Evolutionary conservation across 345 rosid species (phyloP).

Genomic region (Eucalyptus decipiens): DNA sequence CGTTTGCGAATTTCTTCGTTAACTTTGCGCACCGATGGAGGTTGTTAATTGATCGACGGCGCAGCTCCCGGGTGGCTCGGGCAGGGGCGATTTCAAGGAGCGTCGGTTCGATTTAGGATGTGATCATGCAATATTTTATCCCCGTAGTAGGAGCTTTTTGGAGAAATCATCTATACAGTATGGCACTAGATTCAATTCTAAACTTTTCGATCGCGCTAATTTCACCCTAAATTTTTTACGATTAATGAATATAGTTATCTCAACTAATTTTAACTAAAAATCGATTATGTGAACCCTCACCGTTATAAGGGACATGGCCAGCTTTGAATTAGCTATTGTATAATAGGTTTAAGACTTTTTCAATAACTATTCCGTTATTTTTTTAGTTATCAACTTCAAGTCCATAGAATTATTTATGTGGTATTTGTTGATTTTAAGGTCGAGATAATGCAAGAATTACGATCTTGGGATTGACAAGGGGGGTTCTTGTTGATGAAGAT

Average conservation of each 20-base stretch:
- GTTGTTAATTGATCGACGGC: neutral
- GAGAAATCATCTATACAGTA: neutral
- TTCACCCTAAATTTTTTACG: rapidly evolving
- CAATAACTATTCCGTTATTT: rapidly evolving
- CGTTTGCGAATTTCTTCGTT: neutral
- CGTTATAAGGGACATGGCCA: rapidly evolving
- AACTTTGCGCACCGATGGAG: neutral
- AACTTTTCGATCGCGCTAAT: neutral
- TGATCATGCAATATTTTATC: neutral
- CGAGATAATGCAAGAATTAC: neutral
- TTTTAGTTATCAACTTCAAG: neutral
- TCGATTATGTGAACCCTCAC: rapidly evolving
- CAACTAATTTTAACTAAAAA: rapidly evolving
- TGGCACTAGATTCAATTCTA: neutral
- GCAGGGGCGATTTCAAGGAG: neutral
- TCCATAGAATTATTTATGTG: neutral
- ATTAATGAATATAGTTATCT: neutral
- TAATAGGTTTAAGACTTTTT: neutral
- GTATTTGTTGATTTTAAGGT: neutral
- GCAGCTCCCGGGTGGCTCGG: neutral
- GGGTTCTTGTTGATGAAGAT: neutral
- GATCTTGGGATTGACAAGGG: neutral
- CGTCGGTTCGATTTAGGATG: neutral
- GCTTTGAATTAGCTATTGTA: neutral
- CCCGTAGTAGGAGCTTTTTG: neutral